These are phyloP conservation scores for Plantago rigida DNA, from an alignment of 305 asterid genomes.

Conservation along the genomic window DNA sequence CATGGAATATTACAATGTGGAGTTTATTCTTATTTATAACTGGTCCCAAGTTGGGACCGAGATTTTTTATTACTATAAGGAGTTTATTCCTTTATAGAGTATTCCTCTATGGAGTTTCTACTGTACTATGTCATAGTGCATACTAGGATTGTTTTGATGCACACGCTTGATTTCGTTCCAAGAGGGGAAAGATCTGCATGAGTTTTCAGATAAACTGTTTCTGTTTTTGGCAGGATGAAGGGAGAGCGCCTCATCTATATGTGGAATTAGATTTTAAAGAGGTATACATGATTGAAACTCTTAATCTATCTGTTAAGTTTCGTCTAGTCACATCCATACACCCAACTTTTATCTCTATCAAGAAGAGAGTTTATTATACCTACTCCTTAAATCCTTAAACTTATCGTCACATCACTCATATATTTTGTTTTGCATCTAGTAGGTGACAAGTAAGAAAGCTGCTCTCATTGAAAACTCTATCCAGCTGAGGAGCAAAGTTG, in stretches of 20 bases:
- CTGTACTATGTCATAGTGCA: too few relatives aligned
- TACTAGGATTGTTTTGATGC: neutral
- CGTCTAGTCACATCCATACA: neutral
- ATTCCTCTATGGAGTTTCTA: too few relatives aligned
- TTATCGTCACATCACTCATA: conserved; percentile 17
- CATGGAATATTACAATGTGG: too few relatives aligned
- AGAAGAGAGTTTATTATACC: conserved; percentile 4
- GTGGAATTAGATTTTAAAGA: conserved; percentile 92
- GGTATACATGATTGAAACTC: conserved; percentile 28
- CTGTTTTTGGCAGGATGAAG: conserved; percentile 47
- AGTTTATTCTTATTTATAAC: too few relatives aligned
- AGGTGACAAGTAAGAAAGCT: conserved; percentile 91
- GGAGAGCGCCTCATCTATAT: conserved; percentile 51
- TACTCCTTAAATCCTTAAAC: neutral
- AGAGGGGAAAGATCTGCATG: conserved; percentile 1
- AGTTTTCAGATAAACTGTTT: conserved; percentile 21
- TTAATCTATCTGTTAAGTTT: too few relatives aligned
- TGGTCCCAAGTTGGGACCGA: too few relatives aligned
- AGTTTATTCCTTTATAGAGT: too few relatives aligned
- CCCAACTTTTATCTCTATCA: conserved; percentile 10
- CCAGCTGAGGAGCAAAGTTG: conserved; percentile 66
- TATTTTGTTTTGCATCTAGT: conserved; percentile 15
- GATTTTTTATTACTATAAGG: too few relatives aligned
- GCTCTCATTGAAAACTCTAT: conserved; percentile 60
- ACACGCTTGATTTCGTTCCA: neutral